phyloP scores from a whole-genome alignment of 129 eudicot species.

The Solidago caesia region DNA sequence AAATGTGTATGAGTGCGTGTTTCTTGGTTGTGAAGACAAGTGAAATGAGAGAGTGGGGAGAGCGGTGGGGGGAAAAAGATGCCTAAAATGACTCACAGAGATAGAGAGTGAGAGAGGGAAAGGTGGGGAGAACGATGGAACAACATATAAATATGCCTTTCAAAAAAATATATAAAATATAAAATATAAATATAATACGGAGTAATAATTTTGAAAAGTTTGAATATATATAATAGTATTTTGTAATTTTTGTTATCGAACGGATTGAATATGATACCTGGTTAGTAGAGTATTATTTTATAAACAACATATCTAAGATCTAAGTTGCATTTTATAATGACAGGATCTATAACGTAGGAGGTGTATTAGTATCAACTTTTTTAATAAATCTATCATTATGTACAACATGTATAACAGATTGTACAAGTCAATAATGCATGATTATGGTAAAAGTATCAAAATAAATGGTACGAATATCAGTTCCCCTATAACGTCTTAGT shows the following conservation, averaged over 20 bases:
- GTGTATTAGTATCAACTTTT: too few relatives aligned
- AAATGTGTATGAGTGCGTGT: conserved; percentile 22
- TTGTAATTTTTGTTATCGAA: too few relatives aligned
- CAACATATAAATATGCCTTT: conserved; percentile 15
- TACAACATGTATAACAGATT: too few relatives aligned
- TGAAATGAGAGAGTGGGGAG: conserved; percentile 38
- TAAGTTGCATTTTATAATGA: background rate
- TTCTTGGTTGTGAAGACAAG: conserved; percentile 41
- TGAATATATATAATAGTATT: background rate
- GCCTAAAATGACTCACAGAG: conserved; percentile 32
- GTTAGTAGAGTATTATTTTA: too few relatives aligned
- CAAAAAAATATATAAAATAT: too few relatives aligned
- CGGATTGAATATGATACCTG: background rate
- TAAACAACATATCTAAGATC: background rate
- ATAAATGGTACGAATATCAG: too few relatives aligned
- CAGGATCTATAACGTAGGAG: background rate
- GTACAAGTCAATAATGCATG: too few relatives aligned
- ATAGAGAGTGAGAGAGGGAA: conserved; percentile 6
- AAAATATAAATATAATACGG: background rate
- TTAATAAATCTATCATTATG: too few relatives aligned
- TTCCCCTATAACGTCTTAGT: too few relatives aligned
- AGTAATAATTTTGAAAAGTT: background rate
- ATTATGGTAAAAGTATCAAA: too few relatives aligned
- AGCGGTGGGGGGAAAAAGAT: conserved; percentile 30
- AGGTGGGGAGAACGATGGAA: conserved; percentile 45